Evolutionary conservation across 2,329 filamentous ascomycete genomes (phyloP).

Genomic region (Fusarium sp.): DNA sequence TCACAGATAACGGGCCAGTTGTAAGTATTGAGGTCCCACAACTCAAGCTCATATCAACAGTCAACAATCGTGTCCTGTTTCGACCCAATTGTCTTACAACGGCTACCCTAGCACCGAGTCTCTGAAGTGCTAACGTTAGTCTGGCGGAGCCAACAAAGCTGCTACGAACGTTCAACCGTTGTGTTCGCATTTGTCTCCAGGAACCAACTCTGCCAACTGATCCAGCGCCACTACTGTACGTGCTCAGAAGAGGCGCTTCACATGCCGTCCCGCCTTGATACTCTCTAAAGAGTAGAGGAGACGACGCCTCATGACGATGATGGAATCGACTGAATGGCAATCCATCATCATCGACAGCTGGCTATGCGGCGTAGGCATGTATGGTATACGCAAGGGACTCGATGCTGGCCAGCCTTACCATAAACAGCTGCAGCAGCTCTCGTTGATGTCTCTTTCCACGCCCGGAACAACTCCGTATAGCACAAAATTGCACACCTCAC

Average conservation of each 20-base stretch:
- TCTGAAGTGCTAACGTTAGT: background rate
- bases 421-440: constrained; percentile 8
- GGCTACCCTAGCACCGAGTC: background rate
- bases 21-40: background rate
- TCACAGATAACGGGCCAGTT: background rate
- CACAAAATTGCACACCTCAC: constrained; percentile 12
- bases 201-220: constrained; percentile 11
- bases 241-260: constrained; percentile 7
- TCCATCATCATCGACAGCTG: constrained; percentile 31
- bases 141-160: constrained; percentile 23
- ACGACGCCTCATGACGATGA: constrained; percentile 14
- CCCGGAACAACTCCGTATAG: constrained; percentile 31
- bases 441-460: constrained; percentile 7
- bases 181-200: constrained; percentile 22
- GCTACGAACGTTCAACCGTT: constrained; percentile 35
- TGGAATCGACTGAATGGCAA: constrained; percentile 33
- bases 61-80: constrained; percentile 15
- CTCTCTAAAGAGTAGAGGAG: constrained; percentile 5
- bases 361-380: constrained; percentile 4
- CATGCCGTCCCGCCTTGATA: constrained; percentile 8
- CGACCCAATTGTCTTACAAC: constrained; percentile 19
- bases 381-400: constrained; percentile 36
- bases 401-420: constrained; percentile 13
- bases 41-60: constrained; percentile 5
- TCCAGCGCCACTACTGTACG: constrained; percentile 3